Percentiles rank a stretch among this genome's conserved stretches.
phyloP scores from a whole-genome alignment of 2,329 filamentous ascomycete genomes.

The Leptographium procerum region DNA sequence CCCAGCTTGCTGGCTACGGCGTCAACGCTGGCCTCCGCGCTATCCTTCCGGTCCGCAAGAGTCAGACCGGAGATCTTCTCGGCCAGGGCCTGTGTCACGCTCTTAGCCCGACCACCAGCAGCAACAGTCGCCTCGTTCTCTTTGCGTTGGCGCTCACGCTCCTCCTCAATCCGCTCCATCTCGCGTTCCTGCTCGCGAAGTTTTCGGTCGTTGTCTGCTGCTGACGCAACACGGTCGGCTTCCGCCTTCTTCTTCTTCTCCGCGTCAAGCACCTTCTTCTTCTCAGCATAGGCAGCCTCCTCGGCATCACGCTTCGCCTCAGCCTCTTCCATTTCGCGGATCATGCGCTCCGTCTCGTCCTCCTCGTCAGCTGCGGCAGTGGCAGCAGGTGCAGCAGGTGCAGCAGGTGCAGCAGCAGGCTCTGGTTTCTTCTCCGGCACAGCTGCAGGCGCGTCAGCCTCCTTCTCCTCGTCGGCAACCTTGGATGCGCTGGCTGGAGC shows the following conservation, averaged over 20 bases:
- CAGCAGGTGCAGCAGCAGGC: background rate
- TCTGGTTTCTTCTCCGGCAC: conserved; percentile 23
- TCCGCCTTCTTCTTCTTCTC: conserved; percentile 11
- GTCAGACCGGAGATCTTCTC: conserved; percentile 26
- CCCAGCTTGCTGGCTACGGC: conserved; percentile 39
- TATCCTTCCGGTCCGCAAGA: conserved; percentile 32
- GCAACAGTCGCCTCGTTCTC: conserved; percentile 34
- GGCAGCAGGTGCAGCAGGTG: conserved; percentile 14
- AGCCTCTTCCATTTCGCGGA: conserved; percentile 16
- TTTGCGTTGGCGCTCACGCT: conserved; percentile 46
- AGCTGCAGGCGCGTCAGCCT: background rate
- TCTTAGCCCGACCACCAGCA: conserved; percentile 26
- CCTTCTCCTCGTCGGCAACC: background rate
- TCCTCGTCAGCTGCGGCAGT: conserved; percentile 25
- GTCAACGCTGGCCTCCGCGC: conserved; percentile 23
- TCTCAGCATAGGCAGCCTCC: conserved; percentile 9
- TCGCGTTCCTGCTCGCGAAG: conserved; percentile 62
- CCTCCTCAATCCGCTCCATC: conserved; percentile 63
- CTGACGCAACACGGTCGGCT: conserved; percentile 7
- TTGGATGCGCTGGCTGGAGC: background rate
- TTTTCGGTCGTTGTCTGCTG: conserved; percentile 29
- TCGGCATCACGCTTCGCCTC: conserved; percentile 13
- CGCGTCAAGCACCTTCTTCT: conserved; percentile 10
- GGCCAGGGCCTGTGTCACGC: conserved; percentile 40
- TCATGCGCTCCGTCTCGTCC: conserved; percentile 14